phyloP scores from a whole-genome alignment of 2,329 filamentous ascomycete species.

The Orbilia oligospora region DNA sequence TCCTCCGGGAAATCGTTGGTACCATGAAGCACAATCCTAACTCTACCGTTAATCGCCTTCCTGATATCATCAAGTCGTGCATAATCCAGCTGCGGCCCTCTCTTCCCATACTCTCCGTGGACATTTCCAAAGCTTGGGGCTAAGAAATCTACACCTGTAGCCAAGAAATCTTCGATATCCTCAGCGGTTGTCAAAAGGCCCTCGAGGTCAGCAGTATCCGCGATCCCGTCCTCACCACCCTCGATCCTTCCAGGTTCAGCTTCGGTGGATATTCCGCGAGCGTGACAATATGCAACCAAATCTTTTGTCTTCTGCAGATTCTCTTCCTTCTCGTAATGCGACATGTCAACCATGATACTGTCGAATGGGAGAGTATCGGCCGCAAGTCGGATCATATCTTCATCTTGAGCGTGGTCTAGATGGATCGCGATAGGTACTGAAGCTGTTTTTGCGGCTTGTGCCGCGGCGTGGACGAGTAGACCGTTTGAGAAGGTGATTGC shows the following conservation, averaged over 20 bases:
- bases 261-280: slow-evolving; percentile 77
- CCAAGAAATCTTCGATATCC: slow-evolving; percentile 79
- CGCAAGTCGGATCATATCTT: slow-evolving; percentile 74
- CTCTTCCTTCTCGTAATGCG: slow-evolving; percentile 78
- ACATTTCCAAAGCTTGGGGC: slow-evolving; percentile 84
- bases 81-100: slow-evolving; percentile 76
- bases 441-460: slow-evolving; percentile 73
- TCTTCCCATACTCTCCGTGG: slow-evolving; percentile 79
- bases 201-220: slow-evolving; percentile 76
- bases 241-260: slow-evolving; percentile 81
- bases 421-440: slow-evolving; percentile 75
- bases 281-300: slow-evolving; percentile 76
- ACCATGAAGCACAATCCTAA: slow-evolving; percentile 72
- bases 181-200: slow-evolving; percentile 78
- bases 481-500: slow-evolving; percentile 76
- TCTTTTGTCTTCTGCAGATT: slow-evolving; percentile 77
- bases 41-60: slow-evolving; percentile 67
- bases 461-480: slow-evolving; percentile 72
- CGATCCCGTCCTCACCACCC: slow-evolving; percentile 81
- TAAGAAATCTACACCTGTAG: slow-evolving; percentile 80
- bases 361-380: slow-evolving; percentile 77
- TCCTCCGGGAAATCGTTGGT: slow-evolving; percentile 72
- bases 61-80: slow-evolving; percentile 69
- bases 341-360: slow-evolving; percentile 84
- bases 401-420: slow-evolving; percentile 77